Percentiles rank a stretch among this genome's conserved stretches.
Conservation (phyloP, 2,329 filamentous ascomycete species). For the Botryotinia calthae region DNA sequence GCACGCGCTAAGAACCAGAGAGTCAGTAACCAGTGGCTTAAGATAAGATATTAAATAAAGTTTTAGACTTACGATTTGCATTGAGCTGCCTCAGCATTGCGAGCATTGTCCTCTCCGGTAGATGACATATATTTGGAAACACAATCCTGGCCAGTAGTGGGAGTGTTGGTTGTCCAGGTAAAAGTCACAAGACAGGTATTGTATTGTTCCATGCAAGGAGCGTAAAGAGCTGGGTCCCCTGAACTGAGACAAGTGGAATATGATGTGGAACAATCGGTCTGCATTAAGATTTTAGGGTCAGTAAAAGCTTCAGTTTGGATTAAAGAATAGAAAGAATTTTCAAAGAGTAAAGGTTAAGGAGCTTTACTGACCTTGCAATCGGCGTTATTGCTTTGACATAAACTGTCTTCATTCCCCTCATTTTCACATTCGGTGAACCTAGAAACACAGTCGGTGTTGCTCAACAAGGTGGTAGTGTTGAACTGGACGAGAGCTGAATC, state of each 20-base stretch:
- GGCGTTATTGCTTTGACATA: constrained; percentile 7
- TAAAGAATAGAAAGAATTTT: background rate
- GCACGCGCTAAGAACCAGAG: background rate
- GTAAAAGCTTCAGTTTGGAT: background rate
- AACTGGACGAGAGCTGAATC: background rate
- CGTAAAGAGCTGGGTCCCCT: background rate
- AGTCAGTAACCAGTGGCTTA: background rate
- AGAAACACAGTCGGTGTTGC: background rate
- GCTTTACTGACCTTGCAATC: constrained; percentile 6
- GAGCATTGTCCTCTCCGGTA: constrained; percentile 18
- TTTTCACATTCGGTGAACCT: constrained; percentile 6
- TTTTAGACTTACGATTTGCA: constrained; percentile 22
- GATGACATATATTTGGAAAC: constrained; percentile 23
- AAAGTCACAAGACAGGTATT: constrained; percentile 5
- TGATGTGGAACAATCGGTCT: background rate
- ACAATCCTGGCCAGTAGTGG: constrained; percentile 18
- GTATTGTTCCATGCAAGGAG: constrained; percentile 10
- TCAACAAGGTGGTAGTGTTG: background rate
- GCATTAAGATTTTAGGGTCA: background rate
- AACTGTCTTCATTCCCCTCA: background rate
- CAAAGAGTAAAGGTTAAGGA: background rate
- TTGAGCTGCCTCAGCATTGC: constrained; percentile 19
- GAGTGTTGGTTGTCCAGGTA: background rate
- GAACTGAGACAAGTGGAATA: constrained; percentile 10
- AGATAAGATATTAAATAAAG: background rate